A percentile compares a stretch with the other conserved stretches of the same genome.
phyloP scores from a whole-genome alignment of 2,329 filamentous ascomycete species.

The Exophiala phaeomuriformis region DNA sequence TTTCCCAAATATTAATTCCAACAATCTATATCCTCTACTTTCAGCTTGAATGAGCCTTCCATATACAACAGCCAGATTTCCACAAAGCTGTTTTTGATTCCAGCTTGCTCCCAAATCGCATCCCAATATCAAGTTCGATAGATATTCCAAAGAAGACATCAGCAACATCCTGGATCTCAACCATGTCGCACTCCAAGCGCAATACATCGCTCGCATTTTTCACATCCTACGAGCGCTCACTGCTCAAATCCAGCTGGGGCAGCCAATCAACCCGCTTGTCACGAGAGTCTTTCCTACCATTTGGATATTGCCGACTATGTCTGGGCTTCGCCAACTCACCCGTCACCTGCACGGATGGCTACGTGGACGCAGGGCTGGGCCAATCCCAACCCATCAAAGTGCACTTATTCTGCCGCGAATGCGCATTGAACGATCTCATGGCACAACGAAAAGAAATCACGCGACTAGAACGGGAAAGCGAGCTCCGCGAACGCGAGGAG shows the following conservation, averaged over 20 bases:
- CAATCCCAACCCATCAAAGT: constrained; percentile 63
- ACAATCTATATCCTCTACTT: too few relatives aligned
- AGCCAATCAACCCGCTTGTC: constrained; percentile 74
- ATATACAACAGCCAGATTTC: too few relatives aligned
- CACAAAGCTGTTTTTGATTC: too few relatives aligned
- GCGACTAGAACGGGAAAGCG: constrained; percentile 61
- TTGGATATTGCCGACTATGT: constrained; percentile 82
- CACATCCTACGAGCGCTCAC: constrained; percentile 79
- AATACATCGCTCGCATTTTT: constrained; percentile 92
- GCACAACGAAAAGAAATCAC: constrained; percentile 88
- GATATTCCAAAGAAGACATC: not conserved
- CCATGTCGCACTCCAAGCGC: constrained; percentile 56
- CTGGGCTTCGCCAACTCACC: constrained; percentile 67
- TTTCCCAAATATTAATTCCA: too few relatives aligned
- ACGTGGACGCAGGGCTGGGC: constrained; percentile 55
- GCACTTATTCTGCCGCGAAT: constrained; percentile 93
- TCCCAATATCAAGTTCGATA: not conserved
- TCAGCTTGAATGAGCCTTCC: too few relatives aligned
- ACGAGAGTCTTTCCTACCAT: constrained; percentile 86
- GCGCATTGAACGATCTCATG: constrained; percentile 82
- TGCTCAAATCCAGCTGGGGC: constrained; percentile 76
- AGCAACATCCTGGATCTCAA: too few relatives aligned
- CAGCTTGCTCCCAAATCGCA: not conserved
- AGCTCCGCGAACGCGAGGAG: constrained; percentile 55
- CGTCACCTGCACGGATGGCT: constrained; percentile 61